phyloP scores from a whole-genome alignment of 2,329 filamentous ascomycete species.

The Aspergillus alliaceus region DNA sequence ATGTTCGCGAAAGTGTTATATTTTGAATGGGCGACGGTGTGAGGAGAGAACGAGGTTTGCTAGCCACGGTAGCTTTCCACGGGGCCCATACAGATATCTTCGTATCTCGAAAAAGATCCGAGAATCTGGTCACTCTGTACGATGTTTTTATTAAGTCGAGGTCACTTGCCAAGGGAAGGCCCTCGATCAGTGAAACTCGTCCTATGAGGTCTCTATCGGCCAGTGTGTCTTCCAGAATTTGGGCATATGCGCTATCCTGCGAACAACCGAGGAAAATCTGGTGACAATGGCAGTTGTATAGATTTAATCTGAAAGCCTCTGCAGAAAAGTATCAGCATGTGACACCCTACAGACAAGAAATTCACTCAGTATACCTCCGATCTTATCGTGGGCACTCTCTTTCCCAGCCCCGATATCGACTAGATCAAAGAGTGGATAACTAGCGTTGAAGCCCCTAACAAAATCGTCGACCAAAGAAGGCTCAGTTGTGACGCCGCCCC shows the following conservation, averaged over 20 bases:
- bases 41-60: conserved; percentile 29
- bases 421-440: conserved; percentile 52
- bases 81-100: conserved; percentile 47
- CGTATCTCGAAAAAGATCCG: conserved; percentile 53
- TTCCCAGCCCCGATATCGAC: conserved; percentile 49
- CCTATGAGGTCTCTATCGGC: conserved; percentile 45
- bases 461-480: conserved; percentile 51
- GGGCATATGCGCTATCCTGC: conserved; percentile 56
- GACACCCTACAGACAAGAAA: neutral
- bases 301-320: conserved; percentile 57
- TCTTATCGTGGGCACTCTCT: conserved; percentile 49
- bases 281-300: conserved; percentile 60
- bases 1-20: conserved; percentile 35
- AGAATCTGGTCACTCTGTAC: conserved; percentile 53
- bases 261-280: conserved; percentile 62
- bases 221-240: conserved; percentile 51
- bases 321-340: conserved; percentile 24
- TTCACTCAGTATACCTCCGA: conserved; percentile 41
- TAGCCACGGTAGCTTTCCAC: conserved; percentile 32
- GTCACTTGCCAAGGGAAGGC: conserved; percentile 56
- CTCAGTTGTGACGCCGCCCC: conserved; percentile 47
- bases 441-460: conserved; percentile 55
- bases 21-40: conserved; percentile 39
- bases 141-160: conserved; percentile 47
- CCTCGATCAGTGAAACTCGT: conserved; percentile 58